These are phyloP conservation scores for Sporobolomyces roseus DNA, from an alignment of 768 basidiomycete genomes.

Conservation along the genomic window DNA sequence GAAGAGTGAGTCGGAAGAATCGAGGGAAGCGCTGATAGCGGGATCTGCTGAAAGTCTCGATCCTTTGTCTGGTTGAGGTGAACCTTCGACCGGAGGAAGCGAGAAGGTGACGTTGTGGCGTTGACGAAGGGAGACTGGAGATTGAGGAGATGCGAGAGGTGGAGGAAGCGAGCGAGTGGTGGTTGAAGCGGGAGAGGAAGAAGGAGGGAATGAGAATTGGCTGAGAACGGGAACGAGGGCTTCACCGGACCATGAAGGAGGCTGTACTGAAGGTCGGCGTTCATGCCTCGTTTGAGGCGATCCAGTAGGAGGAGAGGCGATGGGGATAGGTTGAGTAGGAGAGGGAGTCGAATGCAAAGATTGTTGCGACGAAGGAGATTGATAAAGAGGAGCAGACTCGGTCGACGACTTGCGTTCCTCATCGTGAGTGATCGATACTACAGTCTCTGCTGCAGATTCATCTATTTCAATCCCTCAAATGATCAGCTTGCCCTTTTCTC, in stretches of 20 bases:
- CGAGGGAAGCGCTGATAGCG: neutral
- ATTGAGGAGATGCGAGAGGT: neutral
- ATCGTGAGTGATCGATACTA: too few species aligned
- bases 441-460: too few species aligned
- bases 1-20: constrained; percentile 7
- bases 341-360: neutral
- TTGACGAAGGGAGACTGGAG: neutral
- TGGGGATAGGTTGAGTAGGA: neutral
- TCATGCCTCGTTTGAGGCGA: neutral
- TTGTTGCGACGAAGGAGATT: neutral
- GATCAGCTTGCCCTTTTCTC: too few species aligned
- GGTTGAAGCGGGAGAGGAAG: neutral
- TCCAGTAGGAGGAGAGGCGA: neutral
- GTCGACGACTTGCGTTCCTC: neutral
- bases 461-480: neutral
- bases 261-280: neutral
- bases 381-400: neutral
- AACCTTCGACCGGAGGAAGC: neutral
- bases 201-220: neutral
- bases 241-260: constrained; percentile 4
- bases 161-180: neutral
- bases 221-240: neutral
- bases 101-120: constrained; percentile 7
- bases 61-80: neutral
- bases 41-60: neutral